These are phyloP conservation scores for Aspergillus nanangensis DNA, from an alignment of 495 filamentous ascomycete species.

Conservation along the genomic window DNA sequence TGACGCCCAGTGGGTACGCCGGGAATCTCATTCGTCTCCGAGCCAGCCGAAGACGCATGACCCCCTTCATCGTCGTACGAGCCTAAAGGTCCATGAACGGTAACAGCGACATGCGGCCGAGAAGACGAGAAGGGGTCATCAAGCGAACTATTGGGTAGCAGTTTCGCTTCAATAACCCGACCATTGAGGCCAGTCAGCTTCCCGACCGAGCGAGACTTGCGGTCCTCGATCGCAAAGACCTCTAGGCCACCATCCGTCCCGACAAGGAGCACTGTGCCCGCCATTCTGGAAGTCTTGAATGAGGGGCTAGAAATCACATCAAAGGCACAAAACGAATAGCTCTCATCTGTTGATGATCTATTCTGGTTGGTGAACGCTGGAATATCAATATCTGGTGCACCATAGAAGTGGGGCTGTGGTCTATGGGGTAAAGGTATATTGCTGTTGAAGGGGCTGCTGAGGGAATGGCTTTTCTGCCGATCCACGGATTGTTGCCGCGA, in stretches of 20 bases:
- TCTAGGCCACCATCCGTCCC: constrained; percentile 74
- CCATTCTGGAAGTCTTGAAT: constrained; percentile 43
- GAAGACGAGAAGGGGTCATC: constrained; percentile 35
- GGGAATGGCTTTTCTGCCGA: constrained; percentile 40
- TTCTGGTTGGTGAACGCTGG: constrained; percentile 22
- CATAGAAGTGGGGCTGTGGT: constrained; percentile 70
- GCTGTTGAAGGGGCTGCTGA: constrained; percentile 35
- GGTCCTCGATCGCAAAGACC: constrained; percentile 63
- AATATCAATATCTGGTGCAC: constrained; percentile 51
- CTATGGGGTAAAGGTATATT: constrained; percentile 76
- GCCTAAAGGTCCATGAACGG: constrained; percentile 67
- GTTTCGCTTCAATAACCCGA: constrained; percentile 75
- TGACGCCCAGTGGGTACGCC: constrained; percentile 20
- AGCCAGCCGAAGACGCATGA: constrained; percentile 29
- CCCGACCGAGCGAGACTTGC: constrained; percentile 58
- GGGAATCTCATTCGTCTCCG: constrained; percentile 34
- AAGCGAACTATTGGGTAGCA: constrained; percentile 55
- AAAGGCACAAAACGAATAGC: constrained; percentile 75
- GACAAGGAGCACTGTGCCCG: constrained; percentile 65
- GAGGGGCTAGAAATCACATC: constrained; percentile 56
- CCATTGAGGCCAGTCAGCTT: constrained; percentile 72
- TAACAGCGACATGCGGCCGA: constrained; percentile 66
- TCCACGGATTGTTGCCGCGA: constrained; percentile 41
- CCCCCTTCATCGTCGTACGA: constrained; percentile 34
- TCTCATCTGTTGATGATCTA: constrained; percentile 44